Base-by-base conservation (phyloP, 768 basidiomycete species). In the Rubroboletus pulcherrimus region DNA sequence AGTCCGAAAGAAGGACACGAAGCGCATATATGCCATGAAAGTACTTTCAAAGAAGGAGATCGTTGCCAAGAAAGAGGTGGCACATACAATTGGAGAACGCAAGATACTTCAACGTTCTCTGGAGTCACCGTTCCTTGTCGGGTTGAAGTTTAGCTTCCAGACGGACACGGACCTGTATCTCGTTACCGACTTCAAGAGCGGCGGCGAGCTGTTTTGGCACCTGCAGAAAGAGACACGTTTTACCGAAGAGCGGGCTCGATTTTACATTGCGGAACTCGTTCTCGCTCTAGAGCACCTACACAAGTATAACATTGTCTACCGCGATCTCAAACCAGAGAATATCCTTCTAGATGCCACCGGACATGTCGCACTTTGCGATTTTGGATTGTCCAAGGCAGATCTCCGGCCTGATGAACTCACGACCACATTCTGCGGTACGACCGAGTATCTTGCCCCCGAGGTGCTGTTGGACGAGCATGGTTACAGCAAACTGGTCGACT, bases 1-100 rank as follows among this genome's bases (percentile, higher is more conserved):
- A 73, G 97, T 99, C 47, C 91, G 97, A 58, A 99, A 99, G 76
- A 86, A 80, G 71, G 95, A 99, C 76, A 99, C 97, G 40, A 91
- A 93, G 72, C 91, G 97, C 44, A 98, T 99, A 75, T 99, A 98
- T 77, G 97, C 97, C 49, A 98, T 99, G 96, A 99, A 99, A 69
- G 92, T 98, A 54, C 81, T 99, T 38, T 95, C 92, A 33, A 99
- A 99, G 77, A 95, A 93, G 78, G 97, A 99, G 74, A 98, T 99
- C 64, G 85, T 98, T 52, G 95, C 92, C 26, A 98, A 98, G 80
- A 98, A 98, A 74, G 97, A 99, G 72, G 93, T 99, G 43, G 96
- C 96, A 9, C 97, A 99, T 72, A 99, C 97, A 15, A 98, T 99
- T 54, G 97, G 97, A 63, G 97, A 99, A 74, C 88, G 97, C 73